These are phyloP conservation scores for Cercospora brassicicola DNA, from an alignment of 2,329 filamentous ascomycete species.

Conservation along the genomic window DNA sequence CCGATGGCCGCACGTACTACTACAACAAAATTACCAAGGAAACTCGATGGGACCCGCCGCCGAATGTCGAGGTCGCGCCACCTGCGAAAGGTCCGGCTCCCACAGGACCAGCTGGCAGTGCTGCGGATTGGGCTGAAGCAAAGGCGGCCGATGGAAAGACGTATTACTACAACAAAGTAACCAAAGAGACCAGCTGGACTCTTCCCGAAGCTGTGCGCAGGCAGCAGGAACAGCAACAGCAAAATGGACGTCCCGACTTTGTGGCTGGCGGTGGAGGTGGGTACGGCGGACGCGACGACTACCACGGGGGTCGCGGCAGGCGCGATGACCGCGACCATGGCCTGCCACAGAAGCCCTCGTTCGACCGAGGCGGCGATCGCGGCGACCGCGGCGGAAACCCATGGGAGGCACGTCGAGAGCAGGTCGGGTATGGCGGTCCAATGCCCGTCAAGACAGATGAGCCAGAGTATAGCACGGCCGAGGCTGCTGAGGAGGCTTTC, in stretches of 20 bases:
- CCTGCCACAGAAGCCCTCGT: constrained; percentile 43
- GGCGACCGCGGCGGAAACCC: constrained; percentile 32
- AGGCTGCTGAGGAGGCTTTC: constrained; percentile 92
- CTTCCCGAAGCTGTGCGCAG: constrained; percentile 60
- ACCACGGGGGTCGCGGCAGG: constrained; percentile 18
- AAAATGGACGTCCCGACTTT: constrained; percentile 46
- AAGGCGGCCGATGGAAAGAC: constrained; percentile 81
- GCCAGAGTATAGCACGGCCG: constrained; percentile 73
- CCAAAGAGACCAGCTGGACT: constrained; percentile 90
- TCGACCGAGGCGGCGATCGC: constrained; percentile 34
- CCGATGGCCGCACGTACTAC: constrained; percentile 76
- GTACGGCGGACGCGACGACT: constrained; percentile 32
- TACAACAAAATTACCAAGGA: constrained; percentile 82
- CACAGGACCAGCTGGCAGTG: constrained; percentile 61
- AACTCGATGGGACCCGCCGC: constrained; percentile 93
- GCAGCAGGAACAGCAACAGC: constrained; percentile 25
- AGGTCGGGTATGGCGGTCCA: constrained; percentile 37
- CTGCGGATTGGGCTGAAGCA: constrained; percentile 76
- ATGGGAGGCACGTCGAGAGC: constrained; percentile 38
- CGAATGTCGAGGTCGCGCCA: constrained; percentile 53
- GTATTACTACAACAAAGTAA: constrained; percentile 92
- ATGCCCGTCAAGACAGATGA: constrained; percentile 39
- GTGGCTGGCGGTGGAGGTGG: constrained; percentile 47
- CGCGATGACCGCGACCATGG: constrained; percentile 43
- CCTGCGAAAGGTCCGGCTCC: constrained; percentile 65